Conservation (phyloP, 2,329 filamentous ascomycete genomes). For the Teratosphaeria nubilosa region DNA sequence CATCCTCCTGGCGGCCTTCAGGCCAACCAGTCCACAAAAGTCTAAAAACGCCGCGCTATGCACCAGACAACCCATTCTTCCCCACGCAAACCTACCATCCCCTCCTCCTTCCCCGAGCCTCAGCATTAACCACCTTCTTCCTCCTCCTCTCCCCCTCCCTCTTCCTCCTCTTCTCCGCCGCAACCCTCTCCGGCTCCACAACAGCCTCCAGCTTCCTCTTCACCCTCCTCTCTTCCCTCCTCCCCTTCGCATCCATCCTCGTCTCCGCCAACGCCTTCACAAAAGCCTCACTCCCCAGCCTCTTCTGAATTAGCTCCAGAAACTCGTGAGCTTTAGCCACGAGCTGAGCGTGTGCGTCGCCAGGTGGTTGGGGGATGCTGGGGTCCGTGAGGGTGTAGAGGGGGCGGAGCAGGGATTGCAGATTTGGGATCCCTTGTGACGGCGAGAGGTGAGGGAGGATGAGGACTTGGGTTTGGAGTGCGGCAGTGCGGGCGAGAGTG, state of each 20-base stretch:
- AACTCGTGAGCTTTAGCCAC: conserved; percentile 64
- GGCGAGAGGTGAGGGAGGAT: conserved; percentile 46
- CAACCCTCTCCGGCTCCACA: conserved; percentile 66
- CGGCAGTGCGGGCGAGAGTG: conserved; percentile 55
- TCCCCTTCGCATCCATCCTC: conserved; percentile 59
- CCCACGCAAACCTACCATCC: conserved; percentile 45
- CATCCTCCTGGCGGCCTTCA: background rate
- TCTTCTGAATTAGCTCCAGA: conserved; percentile 74
- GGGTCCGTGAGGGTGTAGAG: conserved; percentile 79
- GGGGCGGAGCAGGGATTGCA: conserved; percentile 55
- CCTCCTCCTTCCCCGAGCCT: conserved; percentile 61
- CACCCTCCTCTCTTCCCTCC: conserved; percentile 61
- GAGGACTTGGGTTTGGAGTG: conserved; percentile 63
- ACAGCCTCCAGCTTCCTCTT: conserved; percentile 90
- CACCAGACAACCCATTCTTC: background rate
- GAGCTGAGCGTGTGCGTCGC: conserved; percentile 56
- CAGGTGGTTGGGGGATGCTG: conserved; percentile 46
- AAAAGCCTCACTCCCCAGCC: conserved; percentile 71
- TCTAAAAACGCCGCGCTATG: conserved; percentile 1
- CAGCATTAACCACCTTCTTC: conserved; percentile 65
- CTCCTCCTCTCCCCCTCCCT: conserved; percentile 74
- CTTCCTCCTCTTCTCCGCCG: conserved; percentile 70
- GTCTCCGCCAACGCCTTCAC: conserved; percentile 64
- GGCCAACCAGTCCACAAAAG: background rate
- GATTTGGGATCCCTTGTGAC: conserved; percentile 47